These are phyloP conservation scores for Isoetes engelmannii DNA, from an alignment of 83 land plant genomes.

Conservation along the genomic window DNA sequence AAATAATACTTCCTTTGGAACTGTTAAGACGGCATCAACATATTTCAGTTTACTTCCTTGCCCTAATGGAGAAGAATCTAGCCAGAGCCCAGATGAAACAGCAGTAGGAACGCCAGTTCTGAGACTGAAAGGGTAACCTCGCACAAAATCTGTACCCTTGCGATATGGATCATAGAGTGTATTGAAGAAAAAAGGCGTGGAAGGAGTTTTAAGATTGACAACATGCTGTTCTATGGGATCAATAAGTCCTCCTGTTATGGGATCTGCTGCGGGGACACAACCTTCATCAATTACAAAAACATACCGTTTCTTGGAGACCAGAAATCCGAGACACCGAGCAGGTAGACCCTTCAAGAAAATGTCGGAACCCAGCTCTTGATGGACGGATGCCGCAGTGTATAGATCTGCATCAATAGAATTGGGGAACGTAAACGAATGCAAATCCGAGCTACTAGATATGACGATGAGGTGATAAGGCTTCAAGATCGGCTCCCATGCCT, in stretches of 20 bases:
- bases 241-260: conserved; percentile 33
- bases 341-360: conserved; percentile 46
- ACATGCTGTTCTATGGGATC: conserved; percentile 64
- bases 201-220: conserved; percentile 50
- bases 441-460: conserved; percentile 52
- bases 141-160: conserved; percentile 75
- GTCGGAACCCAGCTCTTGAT: conserved; percentile 28
- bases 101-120: conserved; percentile 64
- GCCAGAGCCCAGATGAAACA: conserved; percentile 74
- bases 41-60: conserved; percentile 37
- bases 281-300: conserved; percentile 60
- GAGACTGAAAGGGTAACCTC: conserved; percentile 90
- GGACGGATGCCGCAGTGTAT: conserved; percentile 44
- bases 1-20: conserved; percentile 51
- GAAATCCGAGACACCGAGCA: conserved; percentile 66
- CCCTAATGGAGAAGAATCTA: conserved; percentile 57
- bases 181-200: conserved; percentile 83
- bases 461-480: conserved; percentile 63
- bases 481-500: conserved; percentile 51
- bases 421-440: conserved; percentile 40
- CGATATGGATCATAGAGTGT: conserved; percentile 82
- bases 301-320: conserved; percentile 56
- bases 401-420: conserved; percentile 49
- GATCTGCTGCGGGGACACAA: conserved; percentile 60
- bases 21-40: conserved; percentile 80